phyloP scores from a whole-genome alignment of 2,329 filamentous ascomycete genomes.

The Cladophialophora carrionii region DNA sequence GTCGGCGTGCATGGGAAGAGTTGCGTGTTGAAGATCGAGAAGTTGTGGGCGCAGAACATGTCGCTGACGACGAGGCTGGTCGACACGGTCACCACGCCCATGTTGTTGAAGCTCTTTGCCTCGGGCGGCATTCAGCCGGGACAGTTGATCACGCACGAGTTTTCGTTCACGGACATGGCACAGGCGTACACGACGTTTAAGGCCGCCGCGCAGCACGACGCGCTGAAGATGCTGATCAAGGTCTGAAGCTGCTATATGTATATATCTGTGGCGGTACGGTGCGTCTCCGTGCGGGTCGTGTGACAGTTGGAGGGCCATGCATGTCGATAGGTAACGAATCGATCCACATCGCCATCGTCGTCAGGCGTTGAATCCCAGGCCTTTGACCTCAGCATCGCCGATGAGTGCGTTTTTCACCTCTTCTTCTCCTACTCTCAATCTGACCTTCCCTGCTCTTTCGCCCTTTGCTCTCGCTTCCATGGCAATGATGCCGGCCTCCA shows the following conservation, averaged over 20 bases:
- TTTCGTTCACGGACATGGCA: slow-evolving; percentile 49
- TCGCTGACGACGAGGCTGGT: slow-evolving; percentile 56
- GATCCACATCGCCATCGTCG: neutral
- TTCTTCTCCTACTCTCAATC: slow-evolving; percentile 84
- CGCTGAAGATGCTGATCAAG: slow-evolving; percentile 51
- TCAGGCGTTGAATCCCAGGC: slow-evolving; percentile 63
- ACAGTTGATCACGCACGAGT: slow-evolving; percentile 53
- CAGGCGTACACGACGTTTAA: slow-evolving; percentile 53
- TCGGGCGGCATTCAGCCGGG: slow-evolving; percentile 50
- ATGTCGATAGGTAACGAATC: neutral
- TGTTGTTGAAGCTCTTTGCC: slow-evolving; percentile 53
- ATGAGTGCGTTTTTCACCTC: slow-evolving; percentile 86
- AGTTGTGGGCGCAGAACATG: slow-evolving; percentile 60
- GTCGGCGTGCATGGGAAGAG: slow-evolving; percentile 62
- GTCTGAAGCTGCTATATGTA: slow-evolving; percentile 11
- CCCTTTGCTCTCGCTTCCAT: slow-evolving; percentile 74
- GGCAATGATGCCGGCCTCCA: slow-evolving; percentile 84
- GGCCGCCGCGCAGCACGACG: slow-evolving; percentile 48
- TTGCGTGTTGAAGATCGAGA: slow-evolving; percentile 57
- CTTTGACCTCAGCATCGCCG: slow-evolving; percentile 84
- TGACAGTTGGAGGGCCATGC: neutral
- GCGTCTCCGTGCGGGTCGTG: neutral
- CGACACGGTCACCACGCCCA: slow-evolving; percentile 54
- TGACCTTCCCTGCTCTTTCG: slow-evolving; percentile 83
- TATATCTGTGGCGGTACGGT: neutral